Conservation (phyloP, 2,329 filamentous ascomycete species). For the Claviceps sp. region DNA sequence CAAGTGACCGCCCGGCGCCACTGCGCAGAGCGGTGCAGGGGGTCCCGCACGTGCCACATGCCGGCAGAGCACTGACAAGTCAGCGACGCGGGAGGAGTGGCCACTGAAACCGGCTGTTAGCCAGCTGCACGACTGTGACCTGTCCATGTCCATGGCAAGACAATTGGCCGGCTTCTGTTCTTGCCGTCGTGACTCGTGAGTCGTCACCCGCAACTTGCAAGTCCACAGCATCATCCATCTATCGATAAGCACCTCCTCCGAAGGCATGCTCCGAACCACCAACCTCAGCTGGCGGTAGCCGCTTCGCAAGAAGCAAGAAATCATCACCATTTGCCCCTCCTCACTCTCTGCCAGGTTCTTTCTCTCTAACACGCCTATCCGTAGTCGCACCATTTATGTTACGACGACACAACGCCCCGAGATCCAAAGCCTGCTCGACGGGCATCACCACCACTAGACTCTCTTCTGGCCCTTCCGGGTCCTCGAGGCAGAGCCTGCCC, state of each 20-base stretch:
- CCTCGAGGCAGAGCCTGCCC: neutral
- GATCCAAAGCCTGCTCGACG: neutral
- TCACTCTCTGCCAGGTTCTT: neutral
- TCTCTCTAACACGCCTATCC: neutral
- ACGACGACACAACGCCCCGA: neutral
- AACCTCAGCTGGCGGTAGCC: neutral
- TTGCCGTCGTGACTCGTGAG: no score
- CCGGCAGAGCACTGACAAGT: no score
- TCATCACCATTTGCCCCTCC: neutral
- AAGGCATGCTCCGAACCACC: neutral
- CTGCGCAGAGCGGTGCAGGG: no score
- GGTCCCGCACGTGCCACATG: no score
- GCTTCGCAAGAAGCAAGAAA: neutral
- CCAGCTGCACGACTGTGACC: no score
- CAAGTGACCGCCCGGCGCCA: no score
- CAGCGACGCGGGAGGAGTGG: no score
- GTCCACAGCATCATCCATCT: neutral
- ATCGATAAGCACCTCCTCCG: conserved; percentile 4
- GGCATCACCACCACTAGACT: neutral
- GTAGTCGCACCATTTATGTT: neutral
- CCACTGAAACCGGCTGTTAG: no score
- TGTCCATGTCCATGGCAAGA: no score
- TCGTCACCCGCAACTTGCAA: neutral
- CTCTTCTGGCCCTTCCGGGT: neutral
- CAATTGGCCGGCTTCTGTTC: neutral